These are phyloP conservation scores for Hanseniaspora lachancei DNA, from an alignment of 805 yeast species.

Conservation along the genomic window DNA sequence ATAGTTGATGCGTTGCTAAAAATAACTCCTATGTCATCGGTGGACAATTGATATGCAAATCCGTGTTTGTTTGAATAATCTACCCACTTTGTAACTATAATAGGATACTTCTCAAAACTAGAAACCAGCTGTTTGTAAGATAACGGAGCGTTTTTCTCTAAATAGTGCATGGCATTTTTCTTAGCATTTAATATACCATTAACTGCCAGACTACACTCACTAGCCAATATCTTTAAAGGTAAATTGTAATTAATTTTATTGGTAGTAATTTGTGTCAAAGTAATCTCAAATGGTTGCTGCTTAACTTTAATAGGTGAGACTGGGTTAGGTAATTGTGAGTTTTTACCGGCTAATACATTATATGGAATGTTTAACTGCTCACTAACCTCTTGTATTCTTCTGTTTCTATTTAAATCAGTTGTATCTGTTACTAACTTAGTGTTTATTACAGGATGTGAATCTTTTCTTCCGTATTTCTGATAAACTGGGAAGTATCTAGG, in stretches of 20 bases:
- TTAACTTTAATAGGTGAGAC: slow-evolving; percentile 11
- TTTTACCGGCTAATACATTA: neutral
- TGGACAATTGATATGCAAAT: slow-evolving; percentile 79
- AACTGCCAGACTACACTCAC: slow-evolving; percentile 35
- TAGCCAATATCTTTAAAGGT: slow-evolving; percentile 29
- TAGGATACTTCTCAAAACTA: slow-evolving; percentile 34
- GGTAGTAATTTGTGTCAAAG: slow-evolving; percentile 22
- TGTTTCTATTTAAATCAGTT: slow-evolving; percentile 20
- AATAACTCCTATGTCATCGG: slow-evolving; percentile 79
- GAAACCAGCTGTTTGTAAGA: neutral
- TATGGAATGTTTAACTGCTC: slow-evolving; percentile 22
- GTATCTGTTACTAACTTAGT: neutral
- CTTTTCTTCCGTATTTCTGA: neutral
- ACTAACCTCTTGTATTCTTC: slow-evolving; percentile 27
- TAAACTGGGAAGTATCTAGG: slow-evolving; percentile 9
- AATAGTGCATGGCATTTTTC: slow-evolving; percentile 1
- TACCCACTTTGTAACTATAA: slow-evolving; percentile 87
- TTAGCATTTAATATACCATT: slow-evolving; percentile 35
- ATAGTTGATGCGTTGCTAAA: slow-evolving; percentile 79
- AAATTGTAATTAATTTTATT: slow-evolving; percentile 29
- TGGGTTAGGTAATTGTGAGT: slow-evolving; percentile 10
- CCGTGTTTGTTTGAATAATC: slow-evolving; percentile 95
- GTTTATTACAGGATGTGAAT: neutral
- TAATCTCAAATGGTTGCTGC: slow-evolving; percentile 13
- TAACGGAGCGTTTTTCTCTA: slow-evolving; percentile 6